Conservation (phyloP, 331 rosid genomes). For the Rhamnella rubrinervis region DNA sequence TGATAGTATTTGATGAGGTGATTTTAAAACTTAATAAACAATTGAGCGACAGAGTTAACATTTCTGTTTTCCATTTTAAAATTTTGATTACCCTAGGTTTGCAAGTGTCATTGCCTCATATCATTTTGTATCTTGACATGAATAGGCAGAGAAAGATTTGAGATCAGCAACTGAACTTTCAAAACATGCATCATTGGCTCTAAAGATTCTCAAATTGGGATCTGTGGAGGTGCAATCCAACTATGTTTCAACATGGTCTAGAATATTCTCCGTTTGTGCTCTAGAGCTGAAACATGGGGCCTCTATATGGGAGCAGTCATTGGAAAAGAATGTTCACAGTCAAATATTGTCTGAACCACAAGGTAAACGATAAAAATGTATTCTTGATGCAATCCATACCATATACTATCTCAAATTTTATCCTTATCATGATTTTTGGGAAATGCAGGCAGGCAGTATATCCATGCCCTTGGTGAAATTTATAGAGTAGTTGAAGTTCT, state of each 20-base stretch:
- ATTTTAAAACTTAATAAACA: no score
- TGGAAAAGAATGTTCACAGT: constrained; percentile 45
- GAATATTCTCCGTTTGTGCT: constrained; percentile 54
- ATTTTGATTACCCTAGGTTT: constrained; percentile 11
- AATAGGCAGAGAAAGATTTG: constrained; percentile 69
- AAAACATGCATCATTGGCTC: constrained; percentile 50
- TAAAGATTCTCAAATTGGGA: constrained; percentile 62
- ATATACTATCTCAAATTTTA: neutral
- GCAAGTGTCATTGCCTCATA: constrained; percentile 22
- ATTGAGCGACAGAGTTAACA: neutral
- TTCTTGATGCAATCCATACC: constrained; percentile 2
- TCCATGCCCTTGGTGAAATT: constrained; percentile 81
- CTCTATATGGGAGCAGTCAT: constrained; percentile 68
- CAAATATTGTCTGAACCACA: constrained; percentile 52
- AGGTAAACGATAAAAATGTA: constrained; percentile 45
- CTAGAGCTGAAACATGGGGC: constrained; percentile 83
- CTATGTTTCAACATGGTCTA: constrained; percentile 67
- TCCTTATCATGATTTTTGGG: constrained; percentile 21
- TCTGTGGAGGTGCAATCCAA: constrained; percentile 60
- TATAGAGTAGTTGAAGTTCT: constrained; percentile 71
- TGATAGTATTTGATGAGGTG: no score
- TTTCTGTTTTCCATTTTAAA: constrained; percentile 10
- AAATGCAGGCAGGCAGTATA: constrained; percentile 55
- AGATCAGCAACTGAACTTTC: constrained; percentile 68
- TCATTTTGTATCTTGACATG: constrained; percentile 28